Base-by-base conservation (phyloP, 495 filamentous ascomycete species). In the Aspergillus bertholletiae region DNA sequence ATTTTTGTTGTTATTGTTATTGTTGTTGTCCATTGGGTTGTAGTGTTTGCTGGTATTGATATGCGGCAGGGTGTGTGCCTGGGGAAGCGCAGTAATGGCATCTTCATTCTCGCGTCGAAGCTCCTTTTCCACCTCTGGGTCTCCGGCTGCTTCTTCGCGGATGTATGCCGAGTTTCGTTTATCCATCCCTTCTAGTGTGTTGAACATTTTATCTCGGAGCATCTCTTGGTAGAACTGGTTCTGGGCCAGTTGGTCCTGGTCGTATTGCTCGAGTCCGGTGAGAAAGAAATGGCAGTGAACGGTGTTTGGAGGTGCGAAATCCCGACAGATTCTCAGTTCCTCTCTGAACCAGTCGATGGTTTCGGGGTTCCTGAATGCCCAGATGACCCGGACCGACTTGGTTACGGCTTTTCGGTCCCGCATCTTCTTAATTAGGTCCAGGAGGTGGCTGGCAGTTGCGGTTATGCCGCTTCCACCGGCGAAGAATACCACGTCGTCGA, bases 341-440 rank as follows among this genome's bases (percentile, higher is more conserved):
- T 97, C 93, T 65, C 89, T 88, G 80, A 97, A 97, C 93, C 93
- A 97, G 67, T 96, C 91, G 82, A 97, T 92, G 7, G 89, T 90
- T 71, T 96, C 93, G 32, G 89, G 82, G 49, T 86, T 84, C 67
- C 92, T 93, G 44, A 97, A 74, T 18, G 92, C 85, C 93, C 93
- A 97, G 12, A 97, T 82, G 5, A 97, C 88, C 20, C 92, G 86
- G 24, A 97, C 86, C 50, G 87, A 88, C 70, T 85, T 89, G 15
- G 92, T 96, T 50, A 96, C 88, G 28, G 93, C 94, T 61, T 96
- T 96, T 17, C 89, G 87, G 63, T 95, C 90, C 17, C 88, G 85
- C 82, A 97, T 96, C 55, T 92, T 87, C 75, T 96, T 96, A 74
- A 96, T 93, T 48, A 97, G 75, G 58, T 96, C 87, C 26, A 96